phyloP scores from a whole-genome alignment of 768 basidiomycete species.

The Mycena floridula region DNA sequence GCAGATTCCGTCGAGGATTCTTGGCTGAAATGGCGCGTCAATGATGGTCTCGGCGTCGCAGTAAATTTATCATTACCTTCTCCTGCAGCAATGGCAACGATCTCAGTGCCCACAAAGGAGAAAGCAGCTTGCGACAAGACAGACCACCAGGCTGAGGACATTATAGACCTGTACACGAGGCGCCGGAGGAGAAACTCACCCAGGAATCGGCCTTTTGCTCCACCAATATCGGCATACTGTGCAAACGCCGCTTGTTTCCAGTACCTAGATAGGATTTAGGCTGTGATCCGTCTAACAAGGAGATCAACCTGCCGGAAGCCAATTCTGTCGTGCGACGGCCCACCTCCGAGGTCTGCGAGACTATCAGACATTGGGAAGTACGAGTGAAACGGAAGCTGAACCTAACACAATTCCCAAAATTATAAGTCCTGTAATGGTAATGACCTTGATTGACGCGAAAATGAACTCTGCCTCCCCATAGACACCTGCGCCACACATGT shows the following conservation, averaged over 20 bases:
- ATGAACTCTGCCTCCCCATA: conserved; percentile 86
- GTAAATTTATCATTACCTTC: no score
- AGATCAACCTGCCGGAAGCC: conserved; percentile 23
- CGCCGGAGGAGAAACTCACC: conserved; percentile 24
- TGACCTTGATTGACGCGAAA: conserved; percentile 91
- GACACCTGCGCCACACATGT: conserved; percentile 67
- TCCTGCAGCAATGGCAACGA: conserved; percentile 91
- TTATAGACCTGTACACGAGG: conserved; percentile 28
- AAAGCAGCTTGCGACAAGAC: conserved; percentile 87
- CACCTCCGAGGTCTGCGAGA: conserved; percentile 39
- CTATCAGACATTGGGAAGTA: background rate
- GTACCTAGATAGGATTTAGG: conserved; percentile 56
- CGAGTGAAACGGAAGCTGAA: background rate
- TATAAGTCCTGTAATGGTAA: conserved; percentile 71
- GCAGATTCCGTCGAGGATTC: conserved; percentile 68
- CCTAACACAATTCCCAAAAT: conserved; percentile 53
- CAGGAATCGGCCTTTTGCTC: conserved; percentile 69
- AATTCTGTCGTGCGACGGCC: conserved; percentile 70
- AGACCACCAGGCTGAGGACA: conserved; percentile 40
- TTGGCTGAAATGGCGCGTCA: no score
- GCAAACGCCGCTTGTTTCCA: conserved; percentile 87
- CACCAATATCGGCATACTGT: conserved; percentile 58
- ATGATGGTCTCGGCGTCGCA: no score
- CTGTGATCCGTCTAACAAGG: background rate
- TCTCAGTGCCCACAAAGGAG: conserved; percentile 91